phyloP scores from a whole-genome alignment of 495 filamentous ascomycete species.

The Trichocladium uniseriatum region DNA sequence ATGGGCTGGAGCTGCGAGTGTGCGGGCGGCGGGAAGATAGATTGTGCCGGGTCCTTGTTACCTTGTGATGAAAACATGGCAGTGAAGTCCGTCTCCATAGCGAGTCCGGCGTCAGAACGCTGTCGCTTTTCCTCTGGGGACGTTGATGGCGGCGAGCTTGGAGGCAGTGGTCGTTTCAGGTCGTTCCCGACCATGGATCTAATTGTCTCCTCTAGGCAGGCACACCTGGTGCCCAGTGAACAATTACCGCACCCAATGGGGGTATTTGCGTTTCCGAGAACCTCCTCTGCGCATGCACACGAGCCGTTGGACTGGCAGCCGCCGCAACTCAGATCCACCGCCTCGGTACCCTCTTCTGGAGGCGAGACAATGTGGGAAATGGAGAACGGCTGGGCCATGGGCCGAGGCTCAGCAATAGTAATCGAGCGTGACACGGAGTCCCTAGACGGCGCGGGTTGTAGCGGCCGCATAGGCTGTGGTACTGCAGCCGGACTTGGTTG shows the following conservation, averaged over 20 bases:
- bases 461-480: slow-evolving; percentile 16
- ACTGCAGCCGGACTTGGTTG: slow-evolving; percentile 1
- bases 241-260: slow-evolving; percentile 57
- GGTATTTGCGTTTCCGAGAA: slow-evolving; percentile 27
- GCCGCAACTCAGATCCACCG: slow-evolving; percentile 38
- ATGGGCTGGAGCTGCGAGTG: slow-evolving; percentile 22
- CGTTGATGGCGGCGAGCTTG: slow-evolving; percentile 34
- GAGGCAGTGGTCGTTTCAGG: slow-evolving; percentile 34
- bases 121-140: slow-evolving; percentile 48
- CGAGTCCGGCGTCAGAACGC: slow-evolving; percentile 22
- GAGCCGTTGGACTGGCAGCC: slow-evolving; percentile 38
- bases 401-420: slow-evolving; percentile 22
- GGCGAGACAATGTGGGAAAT: slow-evolving; percentile 43
- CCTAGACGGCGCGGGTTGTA: slow-evolving; percentile 14
- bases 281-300: slow-evolving; percentile 47
- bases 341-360: slow-evolving; percentile 24
- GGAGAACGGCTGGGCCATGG: slow-evolving; percentile 29
- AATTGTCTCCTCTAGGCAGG: slow-evolving; percentile 63
- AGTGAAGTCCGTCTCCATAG: slow-evolving; percentile 64
- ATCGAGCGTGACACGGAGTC: neutral
- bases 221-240: slow-evolving; percentile 47
- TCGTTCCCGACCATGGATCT: slow-evolving; percentile 16
- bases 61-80: slow-evolving; percentile 45
- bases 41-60: slow-evolving; percentile 5
- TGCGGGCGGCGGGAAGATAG: slow-evolving; percentile 11